Evolutionary conservation across 345 rosid species (phyloP), one percentile per base, ranked within the genome.

Genomic region (Gossypium turneri): DNA sequence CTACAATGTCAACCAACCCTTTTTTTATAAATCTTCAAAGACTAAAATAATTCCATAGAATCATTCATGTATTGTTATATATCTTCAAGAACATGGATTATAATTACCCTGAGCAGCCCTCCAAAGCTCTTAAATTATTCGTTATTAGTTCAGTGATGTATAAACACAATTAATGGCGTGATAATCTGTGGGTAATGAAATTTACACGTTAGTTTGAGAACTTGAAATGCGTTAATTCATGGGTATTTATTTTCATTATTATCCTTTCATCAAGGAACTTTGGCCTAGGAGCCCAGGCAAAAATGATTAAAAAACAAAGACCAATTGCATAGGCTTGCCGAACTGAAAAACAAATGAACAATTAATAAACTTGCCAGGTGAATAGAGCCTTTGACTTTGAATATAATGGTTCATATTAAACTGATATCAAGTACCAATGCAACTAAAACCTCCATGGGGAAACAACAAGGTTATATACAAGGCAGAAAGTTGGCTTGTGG

Each of bases 1-100:
- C 73, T 15, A 27, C 27, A 74, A 80, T 66, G 59, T 67, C 79
- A 65, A 75, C 73, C 24, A 64, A 71, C 76, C 64, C 69, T 63
- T 13, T 41, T 25, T 59, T 58, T 58, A 9, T 58, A 10, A 24
- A 20, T 45, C 29, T 2, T 56, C 61, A 4, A 19, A 6, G 29
- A 70, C 19, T 27, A 62, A 75, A 75, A 29, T 56, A 70, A 68
- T 60, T 59, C 75, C 59, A 43, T 19, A 27, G 59, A 79, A 55
- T 9, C 60, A 13, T 70, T 74, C 16, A 2, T 15, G 45, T n/a
- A 20, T 17, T 74, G 41, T 78, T 67, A 73, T 67, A 67, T 50
- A 60, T 44, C 43, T 59, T 58, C 29, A 12, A 7, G 19, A 19
- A 29, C 55, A 38, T 38, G 65, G 3, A 29, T 58, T 69, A 51